Evolutionary conservation across 1,284 basidiomycete species (phyloP), one percentile per base, ranked within the genome.

Genomic region (Mycena citricolor): DNA sequence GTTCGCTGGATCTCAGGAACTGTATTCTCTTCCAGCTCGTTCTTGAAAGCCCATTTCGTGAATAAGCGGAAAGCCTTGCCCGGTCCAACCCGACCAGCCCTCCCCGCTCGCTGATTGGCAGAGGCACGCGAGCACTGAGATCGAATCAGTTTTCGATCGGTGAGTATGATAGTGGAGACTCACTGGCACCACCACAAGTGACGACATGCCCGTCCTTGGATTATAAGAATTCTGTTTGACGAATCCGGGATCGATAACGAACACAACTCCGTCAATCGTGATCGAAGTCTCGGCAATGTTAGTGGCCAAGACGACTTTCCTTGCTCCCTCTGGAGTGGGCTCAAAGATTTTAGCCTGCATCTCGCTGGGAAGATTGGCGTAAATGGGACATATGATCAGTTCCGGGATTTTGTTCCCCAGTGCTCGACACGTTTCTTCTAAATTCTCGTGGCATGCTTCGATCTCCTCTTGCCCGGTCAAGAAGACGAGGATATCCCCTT

Each of bases 321-420:
- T 76, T 13, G 97, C 91, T 8, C 94, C 94, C 46, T 91, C 88
- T 0, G 97, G 95, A 6, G 97, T 99, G 2, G 95, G 94, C 65
- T 99, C 97, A 65, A 99, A 99, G 52, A 99, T 99, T 70, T 97
- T 97, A 25, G 94, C 90, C 65, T 99, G 97, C 94, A 98, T 94
- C 52, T 99, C 97, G 55, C 90, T 94, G 1, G 97, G 97, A 24
- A 99, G 69, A 62, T 97, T 98, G 51, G 97, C 94, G 61, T 99
- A 99, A 55, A 99, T 98, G 0, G 97, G 97, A 61, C 94, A 97
- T 40, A 99, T 80, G 45, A 99, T 86, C 41, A 99, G 76, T 61
- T 99, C 97, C 7, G 84, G 81, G 31, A 99, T 89, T 69, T 97
- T 97, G 71, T 97, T 97, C 16, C 95, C 95, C 1, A 99, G 71